A percentile compares a stretch with the other conserved stretches of the same genome.
These are phyloP conservation scores for Mycena epipterygia DNA, from an alignment of 768 basidiomycete species.

Conservation along the genomic window DNA sequence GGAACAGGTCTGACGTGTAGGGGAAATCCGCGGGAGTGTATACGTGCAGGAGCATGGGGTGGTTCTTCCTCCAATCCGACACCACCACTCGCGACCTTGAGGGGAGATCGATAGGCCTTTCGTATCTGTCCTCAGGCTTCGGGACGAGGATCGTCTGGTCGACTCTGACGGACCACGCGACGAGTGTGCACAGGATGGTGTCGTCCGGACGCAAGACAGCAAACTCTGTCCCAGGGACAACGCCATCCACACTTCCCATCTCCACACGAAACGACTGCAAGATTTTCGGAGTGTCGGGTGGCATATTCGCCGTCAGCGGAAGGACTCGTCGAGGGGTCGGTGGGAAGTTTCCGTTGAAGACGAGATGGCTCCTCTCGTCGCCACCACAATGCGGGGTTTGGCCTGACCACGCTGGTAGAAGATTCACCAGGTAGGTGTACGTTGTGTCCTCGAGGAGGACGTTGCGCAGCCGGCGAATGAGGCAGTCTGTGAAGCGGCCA, in stretches of 20 bases:
- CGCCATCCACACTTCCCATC: conserved; percentile 13
- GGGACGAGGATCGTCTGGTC: not conserved
- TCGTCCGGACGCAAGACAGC: not conserved
- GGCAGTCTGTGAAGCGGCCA: not conserved
- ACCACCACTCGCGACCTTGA: not conserved
- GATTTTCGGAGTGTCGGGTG: not conserved
- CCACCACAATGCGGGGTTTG: conserved; percentile 19
- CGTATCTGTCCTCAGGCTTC: too few relatives aligned
- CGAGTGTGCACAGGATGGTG: not conserved
- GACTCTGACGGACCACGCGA: not conserved
- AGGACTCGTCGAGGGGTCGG: not conserved
- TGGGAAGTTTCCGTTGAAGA: conserved; percentile 7
- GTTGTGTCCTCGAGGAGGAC: not conserved
- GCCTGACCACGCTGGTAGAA: not conserved
- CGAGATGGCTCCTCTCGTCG: not conserved
- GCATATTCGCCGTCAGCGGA: not conserved
- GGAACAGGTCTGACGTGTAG: not conserved
- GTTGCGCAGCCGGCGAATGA: not conserved
- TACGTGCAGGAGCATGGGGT: not conserved
- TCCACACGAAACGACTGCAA: not conserved
- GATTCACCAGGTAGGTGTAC: not conserved
- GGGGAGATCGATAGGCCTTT: not conserved
- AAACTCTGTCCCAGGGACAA: conserved; percentile 17
- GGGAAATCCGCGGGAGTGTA: not conserved
- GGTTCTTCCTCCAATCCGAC: not conserved